phyloP scores from a whole-genome alignment of 495 filamentous ascomycete species.

The Trichoderma orchidacearum region DNA sequence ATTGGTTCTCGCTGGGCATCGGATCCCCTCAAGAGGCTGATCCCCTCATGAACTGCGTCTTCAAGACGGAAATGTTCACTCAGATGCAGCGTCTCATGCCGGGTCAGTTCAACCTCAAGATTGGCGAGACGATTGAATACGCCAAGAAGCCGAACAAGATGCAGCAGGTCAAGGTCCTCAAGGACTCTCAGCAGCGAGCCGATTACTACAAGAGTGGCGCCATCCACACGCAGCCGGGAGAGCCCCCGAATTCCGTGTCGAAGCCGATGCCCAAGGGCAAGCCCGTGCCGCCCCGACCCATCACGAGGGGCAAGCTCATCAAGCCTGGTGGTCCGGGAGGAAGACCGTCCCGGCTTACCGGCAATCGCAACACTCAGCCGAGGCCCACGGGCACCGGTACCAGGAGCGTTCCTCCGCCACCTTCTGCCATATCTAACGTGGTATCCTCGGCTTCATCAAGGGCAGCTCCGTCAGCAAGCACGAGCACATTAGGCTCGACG shows the following conservation, averaged over 20 bases:
- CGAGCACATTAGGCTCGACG: not conserved
- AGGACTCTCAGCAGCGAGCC: conserved; percentile 61
- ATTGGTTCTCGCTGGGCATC: conserved; percentile 90
- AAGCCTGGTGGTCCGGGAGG: conserved; percentile 79
- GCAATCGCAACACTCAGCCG: conserved; percentile 38
- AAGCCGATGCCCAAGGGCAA: conserved; percentile 75
- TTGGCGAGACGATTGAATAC: conserved; percentile 77
- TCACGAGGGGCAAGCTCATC: conserved; percentile 80
- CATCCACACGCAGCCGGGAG: conserved; percentile 75
- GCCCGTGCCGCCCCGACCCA: conserved; percentile 71
- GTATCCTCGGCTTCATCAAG: conserved; percentile 11
- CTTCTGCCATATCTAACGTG: conserved; percentile 14
- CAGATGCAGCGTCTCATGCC: conserved; percentile 65
- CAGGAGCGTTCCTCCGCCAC: conserved; percentile 31
- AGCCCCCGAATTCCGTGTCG: conserved; percentile 71
- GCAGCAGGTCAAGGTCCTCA: conserved; percentile 72
- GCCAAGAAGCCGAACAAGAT: conserved; percentile 97
- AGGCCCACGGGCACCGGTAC: conserved; percentile 27
- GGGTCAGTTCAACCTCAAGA: conserved; percentile 68
- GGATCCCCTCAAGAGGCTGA: conserved; percentile 84
- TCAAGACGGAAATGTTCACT: conserved; percentile 97
- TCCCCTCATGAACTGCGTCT: conserved; percentile 77
- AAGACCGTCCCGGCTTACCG: conserved; percentile 52
- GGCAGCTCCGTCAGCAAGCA: conserved; percentile 7
- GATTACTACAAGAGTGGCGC: conserved; percentile 90